Percentiles rank a stretch among this genome's conserved stretches.
phyloP scores from a whole-genome alignment of 495 filamentous ascomycete species.

The Parathielavia hyrcaniae region DNA sequence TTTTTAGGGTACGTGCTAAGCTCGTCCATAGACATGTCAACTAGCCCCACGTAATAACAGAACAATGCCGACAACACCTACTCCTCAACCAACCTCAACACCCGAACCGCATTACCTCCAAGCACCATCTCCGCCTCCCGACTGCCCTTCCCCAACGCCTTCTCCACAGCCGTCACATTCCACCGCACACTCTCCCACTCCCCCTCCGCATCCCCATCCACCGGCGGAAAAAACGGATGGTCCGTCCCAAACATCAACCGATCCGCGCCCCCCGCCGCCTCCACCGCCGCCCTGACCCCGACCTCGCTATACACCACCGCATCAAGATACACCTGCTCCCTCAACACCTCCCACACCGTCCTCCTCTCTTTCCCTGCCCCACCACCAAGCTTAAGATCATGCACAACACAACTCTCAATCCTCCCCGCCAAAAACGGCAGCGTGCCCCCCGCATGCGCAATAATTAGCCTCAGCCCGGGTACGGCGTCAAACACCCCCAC shows the following conservation, averaged over 20 bases:
- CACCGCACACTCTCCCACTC: slow-evolving; percentile 79
- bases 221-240: slow-evolving; percentile 90
- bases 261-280: slow-evolving; percentile 57
- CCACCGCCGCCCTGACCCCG: slow-evolving; percentile 67
- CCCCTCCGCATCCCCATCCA: slow-evolving; percentile 51
- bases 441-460: slow-evolving; percentile 86
- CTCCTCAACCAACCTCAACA: slow-evolving; percentile 52
- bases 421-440: slow-evolving; percentile 83
- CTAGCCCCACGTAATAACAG: too few species aligned
- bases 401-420: slow-evolving; percentile 79
- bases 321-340: slow-evolving; percentile 84
- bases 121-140: slow-evolving; percentile 49
- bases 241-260: slow-evolving; percentile 83
- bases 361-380: slow-evolving; percentile 38
- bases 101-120: slow-evolving; percentile 63
- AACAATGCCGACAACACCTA: background rate
- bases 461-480: slow-evolving; percentile 59
- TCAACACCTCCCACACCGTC: slow-evolving; percentile 72
- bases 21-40: too few species aligned
- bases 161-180: slow-evolving; percentile 66
- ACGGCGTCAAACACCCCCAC: slow-evolving; percentile 79
- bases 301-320: slow-evolving; percentile 76
- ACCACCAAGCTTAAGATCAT: slow-evolving; percentile 66
- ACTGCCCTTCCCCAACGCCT: slow-evolving; percentile 49
- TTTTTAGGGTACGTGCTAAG: too few species aligned